Evolutionary conservation across 257 asterid genomes (phyloP).

Genomic region (Avicennia marina): DNA sequence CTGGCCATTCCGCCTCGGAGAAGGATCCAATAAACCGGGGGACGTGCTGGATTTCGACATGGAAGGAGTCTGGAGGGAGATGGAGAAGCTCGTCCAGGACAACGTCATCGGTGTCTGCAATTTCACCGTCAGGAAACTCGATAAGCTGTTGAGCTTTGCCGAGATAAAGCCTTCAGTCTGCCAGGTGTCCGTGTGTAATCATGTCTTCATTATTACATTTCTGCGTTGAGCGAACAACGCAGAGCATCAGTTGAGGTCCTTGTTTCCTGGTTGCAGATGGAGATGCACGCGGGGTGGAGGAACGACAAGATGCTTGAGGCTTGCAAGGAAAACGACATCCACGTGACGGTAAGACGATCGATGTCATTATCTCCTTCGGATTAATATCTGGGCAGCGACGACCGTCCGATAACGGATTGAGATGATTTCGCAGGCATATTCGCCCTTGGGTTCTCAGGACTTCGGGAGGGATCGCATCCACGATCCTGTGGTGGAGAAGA

Average conservation of each 20-base stretch:
- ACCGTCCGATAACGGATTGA: too few species aligned
- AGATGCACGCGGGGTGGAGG: conserved; percentile 93
- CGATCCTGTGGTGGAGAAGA: conserved; percentile 47
- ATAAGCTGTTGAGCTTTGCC: conserved; percentile 45
- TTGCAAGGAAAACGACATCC: conserved; percentile 51
- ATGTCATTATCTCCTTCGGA: too few species aligned
- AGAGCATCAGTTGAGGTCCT: too few species aligned
- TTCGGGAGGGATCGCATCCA: conserved; percentile 43
- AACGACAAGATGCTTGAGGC: conserved; percentile 74
- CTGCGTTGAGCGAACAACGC: too few species aligned
- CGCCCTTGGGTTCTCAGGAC: conserved; percentile 57
- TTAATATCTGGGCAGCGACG: too few species aligned
- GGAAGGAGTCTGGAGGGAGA: conserved; percentile 79
- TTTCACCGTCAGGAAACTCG: conserved; percentile 45
- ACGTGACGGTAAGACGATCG: conserved; percentile 44
- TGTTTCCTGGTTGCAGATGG: conserved; percentile 61
- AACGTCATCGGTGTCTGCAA: conserved; percentile 61
- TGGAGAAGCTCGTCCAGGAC: conserved; percentile 62
- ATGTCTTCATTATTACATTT: not conserved
- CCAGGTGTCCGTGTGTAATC: conserved; percentile 32
- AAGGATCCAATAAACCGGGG: conserved; percentile 47
- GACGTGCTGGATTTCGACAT: conserved; percentile 58
- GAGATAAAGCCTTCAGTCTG: conserved; percentile 60
- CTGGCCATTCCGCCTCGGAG: conserved; percentile 66
- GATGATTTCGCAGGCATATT: conserved; percentile 62